A percentile compares a stretch with the other conserved stretches of the same genome.
Evolutionary conservation across 805 yeast species (phyloP).

Genomic region (Saccharomycopsis babjevae): DNA sequence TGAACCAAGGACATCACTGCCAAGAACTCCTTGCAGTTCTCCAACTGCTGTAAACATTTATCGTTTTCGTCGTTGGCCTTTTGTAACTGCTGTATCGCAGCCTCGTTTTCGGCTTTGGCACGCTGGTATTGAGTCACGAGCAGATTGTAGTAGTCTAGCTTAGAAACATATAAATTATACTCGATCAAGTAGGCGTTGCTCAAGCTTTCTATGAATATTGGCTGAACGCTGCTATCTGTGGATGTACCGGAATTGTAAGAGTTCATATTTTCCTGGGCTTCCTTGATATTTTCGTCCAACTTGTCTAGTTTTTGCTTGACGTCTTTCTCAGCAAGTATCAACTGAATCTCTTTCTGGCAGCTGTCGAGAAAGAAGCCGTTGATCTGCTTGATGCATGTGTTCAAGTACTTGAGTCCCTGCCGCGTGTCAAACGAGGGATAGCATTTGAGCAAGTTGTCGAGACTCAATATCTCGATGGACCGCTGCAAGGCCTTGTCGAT

Average conservation of each 20-base stretch:
- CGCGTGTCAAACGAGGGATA: constrained; percentile 37
- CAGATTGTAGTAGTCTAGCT: background rate
- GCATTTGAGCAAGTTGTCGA: constrained; percentile 36
- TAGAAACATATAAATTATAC: background rate
- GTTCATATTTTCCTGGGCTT: constrained; percentile 19
- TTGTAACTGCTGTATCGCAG: background rate
- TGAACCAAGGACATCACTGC: background rate
- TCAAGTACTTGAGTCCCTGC: constrained; percentile 32
- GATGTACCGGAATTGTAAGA: constrained; percentile 12
- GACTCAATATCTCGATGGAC: constrained; percentile 34
- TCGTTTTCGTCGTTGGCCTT: background rate
- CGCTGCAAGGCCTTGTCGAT: constrained; percentile 28
- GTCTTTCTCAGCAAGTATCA: constrained; percentile 35
- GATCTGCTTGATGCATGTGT: constrained; percentile 38
- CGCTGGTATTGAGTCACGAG: background rate
- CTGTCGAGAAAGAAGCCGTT: constrained; percentile 35
- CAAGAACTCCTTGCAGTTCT: background rate
- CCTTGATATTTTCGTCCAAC: constrained; percentile 25
- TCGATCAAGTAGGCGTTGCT: constrained; percentile 5
- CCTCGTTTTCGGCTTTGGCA: background rate
- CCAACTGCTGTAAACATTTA: background rate
- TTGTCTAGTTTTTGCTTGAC: constrained; percentile 23
- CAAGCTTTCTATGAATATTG: constrained; percentile 1
- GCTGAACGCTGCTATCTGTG: constrained; percentile 1
- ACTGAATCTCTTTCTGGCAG: constrained; percentile 36